These are phyloP conservation scores for Hypoxylon trugodes DNA, from an alignment of 495 filamentous ascomycete genomes.

Conservation along the genomic window DNA sequence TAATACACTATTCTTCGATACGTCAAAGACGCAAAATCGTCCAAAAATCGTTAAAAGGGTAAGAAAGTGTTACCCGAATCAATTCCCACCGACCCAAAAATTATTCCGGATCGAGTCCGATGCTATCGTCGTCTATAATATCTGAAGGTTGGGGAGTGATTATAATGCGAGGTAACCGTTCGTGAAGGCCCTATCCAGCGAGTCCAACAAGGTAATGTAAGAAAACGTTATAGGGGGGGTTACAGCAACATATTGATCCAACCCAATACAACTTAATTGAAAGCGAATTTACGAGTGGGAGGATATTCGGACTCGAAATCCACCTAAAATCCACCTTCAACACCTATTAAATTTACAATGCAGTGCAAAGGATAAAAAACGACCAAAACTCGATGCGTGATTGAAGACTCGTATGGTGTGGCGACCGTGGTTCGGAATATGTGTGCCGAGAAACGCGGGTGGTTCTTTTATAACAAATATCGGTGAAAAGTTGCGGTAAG, in stretches of 20 bases:
- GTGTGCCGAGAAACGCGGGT: conserved; percentile 25
- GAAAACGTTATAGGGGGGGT: background rate
- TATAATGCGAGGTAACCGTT: conserved; percentile 1
- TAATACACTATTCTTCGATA: background rate
- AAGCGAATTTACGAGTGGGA: conserved; percentile 1
- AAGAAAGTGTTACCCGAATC: conserved; percentile 10
- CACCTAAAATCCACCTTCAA: background rate
- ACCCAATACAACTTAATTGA: conserved; percentile 22
- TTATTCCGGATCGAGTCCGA: background rate
- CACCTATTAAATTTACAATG: background rate
- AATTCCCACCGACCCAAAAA: conserved; percentile 2
- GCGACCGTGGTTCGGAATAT: conserved; percentile 19
- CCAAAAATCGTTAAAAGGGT: background rate
- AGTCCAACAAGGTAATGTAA: conserved; percentile 22
- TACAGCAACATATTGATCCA: conserved; percentile 38
- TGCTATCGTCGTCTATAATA: background rate
- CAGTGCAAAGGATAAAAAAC: conserved; percentile 3
- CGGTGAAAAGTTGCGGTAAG: conserved; percentile 60
- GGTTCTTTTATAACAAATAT: conserved; percentile 10
- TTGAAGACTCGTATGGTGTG: conserved; percentile 23
- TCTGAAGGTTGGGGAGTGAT: too few species aligned
- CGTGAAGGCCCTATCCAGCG: conserved; percentile 8
- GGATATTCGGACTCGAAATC: background rate
- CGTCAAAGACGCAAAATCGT: background rate
- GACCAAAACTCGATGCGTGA: conserved; percentile 15